Evolutionary conservation across 1,139 yeast genomes (phyloP).

Genomic region (Saccharomyces hybrid): DNA sequence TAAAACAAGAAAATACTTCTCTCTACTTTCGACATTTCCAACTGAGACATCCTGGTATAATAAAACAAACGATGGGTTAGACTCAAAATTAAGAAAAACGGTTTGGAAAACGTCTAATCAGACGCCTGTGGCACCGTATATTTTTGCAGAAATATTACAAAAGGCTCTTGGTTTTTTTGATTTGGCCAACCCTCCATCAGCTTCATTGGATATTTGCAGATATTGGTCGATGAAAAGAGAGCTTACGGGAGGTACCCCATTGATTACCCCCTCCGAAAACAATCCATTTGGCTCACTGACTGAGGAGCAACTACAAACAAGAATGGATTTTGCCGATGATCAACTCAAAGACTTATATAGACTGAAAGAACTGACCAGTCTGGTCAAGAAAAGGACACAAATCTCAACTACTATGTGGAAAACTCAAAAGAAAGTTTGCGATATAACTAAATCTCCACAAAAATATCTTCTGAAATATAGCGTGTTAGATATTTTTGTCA

Average conservation of each 20-base stretch:
- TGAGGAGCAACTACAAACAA: conserved; percentile 39
- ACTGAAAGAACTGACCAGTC: conserved; percentile 37
- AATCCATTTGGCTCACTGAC: conserved; percentile 40
- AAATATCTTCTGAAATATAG: conserved; percentile 11
- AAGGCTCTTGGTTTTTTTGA: conserved; percentile 32
- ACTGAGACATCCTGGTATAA: background rate
- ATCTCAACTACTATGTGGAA: conserved; percentile 25
- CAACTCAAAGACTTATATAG: conserved; percentile 44
- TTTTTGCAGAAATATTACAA: conserved; percentile 41
- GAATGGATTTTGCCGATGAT: conserved; percentile 39
- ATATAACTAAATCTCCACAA: conserved; percentile 14
- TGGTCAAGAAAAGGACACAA: conserved; percentile 32
- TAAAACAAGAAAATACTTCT: conserved; percentile 47
- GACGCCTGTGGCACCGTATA: conserved; percentile 68
- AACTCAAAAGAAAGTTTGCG: conserved; percentile 21
- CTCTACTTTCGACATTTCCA: background rate
- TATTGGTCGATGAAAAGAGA: conserved; percentile 87
- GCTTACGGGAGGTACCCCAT: conserved; percentile 62
- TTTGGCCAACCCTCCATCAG: conserved; percentile 31
- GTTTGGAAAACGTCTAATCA: conserved; percentile 66
- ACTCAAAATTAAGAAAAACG: conserved; percentile 34
- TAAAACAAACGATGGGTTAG: background rate
- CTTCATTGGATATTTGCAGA: conserved; percentile 52
- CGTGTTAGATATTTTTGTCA: conserved; percentile 19
- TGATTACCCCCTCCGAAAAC: conserved; percentile 53